These are phyloP conservation scores for Nigrospora sphaerica DNA, from an alignment of 2,329 filamentous ascomycete species.

Conservation along the genomic window DNA sequence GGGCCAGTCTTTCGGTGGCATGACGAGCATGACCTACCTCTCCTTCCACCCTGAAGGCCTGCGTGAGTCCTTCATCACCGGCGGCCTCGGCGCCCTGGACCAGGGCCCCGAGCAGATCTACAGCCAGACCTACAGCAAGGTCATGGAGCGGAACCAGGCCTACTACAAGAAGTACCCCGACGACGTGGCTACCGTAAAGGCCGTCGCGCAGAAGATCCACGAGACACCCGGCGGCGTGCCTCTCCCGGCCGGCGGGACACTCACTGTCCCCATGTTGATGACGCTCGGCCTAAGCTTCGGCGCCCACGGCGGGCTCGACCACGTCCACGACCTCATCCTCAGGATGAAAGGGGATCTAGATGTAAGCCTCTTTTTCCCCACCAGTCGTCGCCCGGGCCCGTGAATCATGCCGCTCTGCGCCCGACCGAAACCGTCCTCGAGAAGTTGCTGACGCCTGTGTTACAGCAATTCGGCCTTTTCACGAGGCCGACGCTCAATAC, in stretches of 20 bases:
- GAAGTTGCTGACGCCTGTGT: too few species aligned
- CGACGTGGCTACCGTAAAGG: constrained; percentile 62
- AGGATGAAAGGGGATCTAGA: constrained; percentile 66
- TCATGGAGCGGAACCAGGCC: constrained; percentile 63
- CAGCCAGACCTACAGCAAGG: constrained; percentile 59
- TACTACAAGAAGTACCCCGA: constrained; percentile 86
- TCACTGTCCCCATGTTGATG: constrained; percentile 70
- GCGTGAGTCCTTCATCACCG: constrained; percentile 76
- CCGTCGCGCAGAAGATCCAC: constrained; percentile 58
- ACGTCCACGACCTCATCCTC: constrained; percentile 67
- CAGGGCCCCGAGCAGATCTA: constrained; percentile 71
- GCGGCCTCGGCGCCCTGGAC: constrained; percentile 74
- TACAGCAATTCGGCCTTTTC: constrained; percentile 59
- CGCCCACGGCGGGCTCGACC: constrained; percentile 21
- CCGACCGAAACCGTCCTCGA: too few species aligned
- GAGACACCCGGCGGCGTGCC: constrained; percentile 44
- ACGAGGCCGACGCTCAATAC: constrained; percentile 62
- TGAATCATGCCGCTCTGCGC: too few species aligned
- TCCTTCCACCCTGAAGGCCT: constrained; percentile 72
- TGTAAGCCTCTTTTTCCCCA: too few species aligned
- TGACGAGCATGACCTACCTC: constrained; percentile 77
- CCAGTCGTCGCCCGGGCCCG: too few species aligned
- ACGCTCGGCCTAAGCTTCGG: constrained; percentile 75
- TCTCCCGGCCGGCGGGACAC: constrained; percentile 63
- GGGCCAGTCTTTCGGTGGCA: constrained; percentile 89